These are phyloP conservation scores for Nadsonia starkeyi-henricii DNA, from an alignment of 1,139 yeast genomes.

Conservation along the genomic window DNA sequence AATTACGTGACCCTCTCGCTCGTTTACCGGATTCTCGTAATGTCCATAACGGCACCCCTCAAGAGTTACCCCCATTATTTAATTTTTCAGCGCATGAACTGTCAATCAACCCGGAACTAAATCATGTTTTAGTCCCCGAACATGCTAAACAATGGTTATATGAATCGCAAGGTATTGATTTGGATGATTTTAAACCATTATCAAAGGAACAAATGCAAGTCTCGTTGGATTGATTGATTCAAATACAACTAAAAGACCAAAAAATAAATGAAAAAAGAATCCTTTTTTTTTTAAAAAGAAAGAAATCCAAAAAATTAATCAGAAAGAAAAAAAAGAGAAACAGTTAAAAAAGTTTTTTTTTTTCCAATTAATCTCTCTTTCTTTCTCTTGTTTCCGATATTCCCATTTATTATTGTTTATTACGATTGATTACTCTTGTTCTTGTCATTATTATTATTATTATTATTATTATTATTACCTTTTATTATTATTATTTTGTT, in stretches of 20 bases:
- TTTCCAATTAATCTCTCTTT: too few species aligned
- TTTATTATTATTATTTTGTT: too few species aligned
- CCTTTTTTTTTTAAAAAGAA: too few species aligned
- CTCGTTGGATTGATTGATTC: slow-evolving; percentile 2
- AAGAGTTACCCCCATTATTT: slow-evolving; percentile 28
- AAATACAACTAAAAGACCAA: background rate
- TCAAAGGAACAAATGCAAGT: slow-evolving; percentile 20
- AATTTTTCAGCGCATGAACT: slow-evolving; percentile 27
- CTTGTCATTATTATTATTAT: too few species aligned
- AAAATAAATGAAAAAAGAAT: background rate
- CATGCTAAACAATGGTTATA: slow-evolving; percentile 23
- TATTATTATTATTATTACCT: too few species aligned
- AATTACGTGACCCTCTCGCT: slow-evolving; percentile 43
- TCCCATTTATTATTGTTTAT: too few species aligned
- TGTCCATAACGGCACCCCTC: slow-evolving; percentile 22
- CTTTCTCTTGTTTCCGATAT: too few species aligned
- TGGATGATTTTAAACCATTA: slow-evolving; percentile 25
- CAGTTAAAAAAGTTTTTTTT: too few species aligned
- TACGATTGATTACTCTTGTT: too few species aligned
- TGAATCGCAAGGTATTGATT: slow-evolving; percentile 21
- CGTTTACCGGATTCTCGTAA: slow-evolving; percentile 37
- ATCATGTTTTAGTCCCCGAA: slow-evolving; percentile 25
- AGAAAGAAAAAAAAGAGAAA: background rate
- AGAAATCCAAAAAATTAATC: background rate
- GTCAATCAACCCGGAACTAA: slow-evolving; percentile 28